Evolutionary conservation across 331 rosid species (phyloP), one percentile per base, ranked within the genome.

Genomic region (Pyracantha coccinea): DNA sequence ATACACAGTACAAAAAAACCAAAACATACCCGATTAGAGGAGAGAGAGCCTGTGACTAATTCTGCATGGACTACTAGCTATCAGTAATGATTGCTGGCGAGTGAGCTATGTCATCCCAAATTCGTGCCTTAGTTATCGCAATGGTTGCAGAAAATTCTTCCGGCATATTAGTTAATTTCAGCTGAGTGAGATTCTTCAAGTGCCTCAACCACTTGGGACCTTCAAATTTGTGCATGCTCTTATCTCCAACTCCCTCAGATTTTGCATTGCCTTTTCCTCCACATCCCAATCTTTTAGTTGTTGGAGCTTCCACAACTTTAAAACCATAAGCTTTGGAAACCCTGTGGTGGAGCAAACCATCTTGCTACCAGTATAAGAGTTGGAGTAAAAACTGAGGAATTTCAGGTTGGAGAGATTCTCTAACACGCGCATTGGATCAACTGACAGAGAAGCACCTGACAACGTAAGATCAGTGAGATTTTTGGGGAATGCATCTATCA

Each of bases 391-490:
- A 45, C 25, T 58, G 72, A 86, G 57, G 1, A 62, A 65, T 72
- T 54, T 45, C 1, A 81, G 84, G 15, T 61, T 66, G 4, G 3
- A 25, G 3, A 81, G 82, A 13, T 50, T 54, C 55, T 65, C 80
- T 65, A 83, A 75, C 76, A 53, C 8, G 32, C 57, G 77, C 86
- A 83, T 81, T 21, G 86, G 75, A 50, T 83, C 79, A 6, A 20
- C 31, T 32, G 7, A 2, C 33, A 83, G 52, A 8, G 13, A 6
- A 50, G 90, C 72, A 28, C 78, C 80, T 12, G 89, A 81, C 60
- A 86, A 73, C 38, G 85, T 78, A 60, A 86, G 84, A 38, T 81
- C 66, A 59, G 81, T 72, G 7, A 83, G 82, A 50, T 20, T 78
- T 65, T 29, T 1, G 0, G 85, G 87, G 21, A 86, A 62, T n/a